Base-by-base conservation (phyloP, 2,329 filamentous ascomycete species). In the Trichoderma harzianum region DNA sequence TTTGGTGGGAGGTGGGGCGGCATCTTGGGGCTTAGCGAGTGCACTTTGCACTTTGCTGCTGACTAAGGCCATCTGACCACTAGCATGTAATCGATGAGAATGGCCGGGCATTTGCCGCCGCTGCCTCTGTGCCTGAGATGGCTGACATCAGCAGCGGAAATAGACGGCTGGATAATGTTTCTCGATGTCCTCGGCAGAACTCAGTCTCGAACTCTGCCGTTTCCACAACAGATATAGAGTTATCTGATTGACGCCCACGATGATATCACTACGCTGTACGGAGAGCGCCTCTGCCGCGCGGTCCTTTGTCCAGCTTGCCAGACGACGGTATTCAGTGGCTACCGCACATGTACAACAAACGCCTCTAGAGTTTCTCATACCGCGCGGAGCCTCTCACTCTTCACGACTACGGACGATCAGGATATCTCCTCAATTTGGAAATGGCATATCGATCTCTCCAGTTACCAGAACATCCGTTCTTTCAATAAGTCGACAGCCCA, bases 1-100 rank as follows among this genome's bases (percentile, higher is more conserved):
- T 82, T 82, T 81, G 80, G 80, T 83, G 82, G 80, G 82, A 80
- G 79, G 80, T 80, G 80, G 81, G 80, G 81, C 79, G 74, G 75
- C 76, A 76, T 75, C 74, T 80, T 79, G 79, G 80, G 80, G 80
- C 79, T 82, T 81, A 82, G 79, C 79, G 79, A 82, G 63, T 70
- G 70, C 55, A 26, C 65, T 61, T 36, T 62, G 39, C 32, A 43
- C 14, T 28, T 21, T 26, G 26, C 57, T 39, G 70, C 64, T 69
- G 18, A 69, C 16, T 70, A 70, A 61, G 70, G 12, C 47, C 21
- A 24, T 47, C 57, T 47, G 47, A 7, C 70, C 57, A 67, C 57
- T 72, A 10, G 26, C 21, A 34, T 53, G 43, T 26, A 32, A 32
- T 47, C 24, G 28, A 57, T 2, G n/a, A 14, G 39, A 47, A 21